Base-by-base conservation (phyloP, 345 rosid species). In the Brassica carinata region DNA sequence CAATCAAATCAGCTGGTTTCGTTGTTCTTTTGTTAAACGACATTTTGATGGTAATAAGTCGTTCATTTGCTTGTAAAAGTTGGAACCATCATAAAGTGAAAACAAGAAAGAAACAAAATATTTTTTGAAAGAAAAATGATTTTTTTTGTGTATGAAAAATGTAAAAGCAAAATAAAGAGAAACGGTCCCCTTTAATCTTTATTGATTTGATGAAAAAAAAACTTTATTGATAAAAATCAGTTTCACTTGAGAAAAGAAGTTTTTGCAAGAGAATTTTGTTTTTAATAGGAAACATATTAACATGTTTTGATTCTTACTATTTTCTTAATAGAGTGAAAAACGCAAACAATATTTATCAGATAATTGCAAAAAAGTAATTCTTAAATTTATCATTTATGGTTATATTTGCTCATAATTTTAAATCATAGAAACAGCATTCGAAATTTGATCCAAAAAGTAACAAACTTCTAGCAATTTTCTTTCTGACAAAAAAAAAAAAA, bases 121-220 rank as follows among this genome's bases (percentile, higher is more conserved):
- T 64, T 45, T 43, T 7, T 15, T 34, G 19, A 33, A 33, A 5
- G 5, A 36, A 14, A 0, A 58, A 1, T 8, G 11, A 2, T 8
- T 58, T 19, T 59, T 59, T 0, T 2, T 48, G 2, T 40, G 40
- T 2, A 31, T 70, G 71, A 78, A 77, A 45, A 62, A 63, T 55
- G 67, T 53, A 26, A 55, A 78, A 78, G 76, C 59, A 65, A 5
- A 10, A 26, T 23, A 71, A 65, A 30, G 8, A 53, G 58, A 53
- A 53, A 6, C 5, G 58, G 58, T 53, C 58, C 58, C 55, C 66
- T 58, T 78, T 38, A 7, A 62, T 62, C 66, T 62, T 79, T 79
- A 70, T 72, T 53, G 72, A 72, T 53, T 23, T 23, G 26, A 23
- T 23, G 26, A 23, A 23, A 23, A 23, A n/a, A 23, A 23, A 23